These are phyloP conservation scores for Forsythia viridissima DNA, from an alignment of 257 asterid species.

Conservation along the genomic window DNA sequence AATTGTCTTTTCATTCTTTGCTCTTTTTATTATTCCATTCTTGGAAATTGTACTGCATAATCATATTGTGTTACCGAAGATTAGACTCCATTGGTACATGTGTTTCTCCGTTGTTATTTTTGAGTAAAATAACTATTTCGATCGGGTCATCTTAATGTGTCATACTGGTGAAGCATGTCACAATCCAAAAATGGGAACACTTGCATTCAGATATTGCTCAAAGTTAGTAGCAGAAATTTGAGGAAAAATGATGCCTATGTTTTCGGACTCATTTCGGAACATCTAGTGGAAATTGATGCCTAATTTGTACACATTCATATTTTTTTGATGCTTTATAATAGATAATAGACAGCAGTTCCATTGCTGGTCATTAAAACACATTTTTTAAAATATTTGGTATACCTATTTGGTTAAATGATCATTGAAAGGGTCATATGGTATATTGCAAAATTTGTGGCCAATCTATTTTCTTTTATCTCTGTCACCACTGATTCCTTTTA, in stretches of 20 bases:
- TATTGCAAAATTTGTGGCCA: background rate
- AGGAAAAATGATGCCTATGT: background rate
- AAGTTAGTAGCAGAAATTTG: background rate
- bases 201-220: background rate
- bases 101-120: background rate
- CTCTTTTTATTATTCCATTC: background rate
- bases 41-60: background rate
- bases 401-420: background rate
- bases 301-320: background rate
- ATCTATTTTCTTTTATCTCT: background rate
- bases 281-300: background rate
- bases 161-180: background rate
- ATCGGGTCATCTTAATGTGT: background rate
- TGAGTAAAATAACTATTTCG: background rate
- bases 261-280: background rate
- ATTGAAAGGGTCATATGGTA: background rate
- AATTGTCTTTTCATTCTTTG: background rate
- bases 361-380: background rate
- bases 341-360: background rate
- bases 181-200: background rate
- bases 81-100: background rate
- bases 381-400: background rate
- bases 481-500: conserved; percentile 15
- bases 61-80: background rate
- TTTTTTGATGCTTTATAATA: background rate